Conservation (phyloP, 768 basidiomycete species). For the Auriscalpium orientale region DNA sequence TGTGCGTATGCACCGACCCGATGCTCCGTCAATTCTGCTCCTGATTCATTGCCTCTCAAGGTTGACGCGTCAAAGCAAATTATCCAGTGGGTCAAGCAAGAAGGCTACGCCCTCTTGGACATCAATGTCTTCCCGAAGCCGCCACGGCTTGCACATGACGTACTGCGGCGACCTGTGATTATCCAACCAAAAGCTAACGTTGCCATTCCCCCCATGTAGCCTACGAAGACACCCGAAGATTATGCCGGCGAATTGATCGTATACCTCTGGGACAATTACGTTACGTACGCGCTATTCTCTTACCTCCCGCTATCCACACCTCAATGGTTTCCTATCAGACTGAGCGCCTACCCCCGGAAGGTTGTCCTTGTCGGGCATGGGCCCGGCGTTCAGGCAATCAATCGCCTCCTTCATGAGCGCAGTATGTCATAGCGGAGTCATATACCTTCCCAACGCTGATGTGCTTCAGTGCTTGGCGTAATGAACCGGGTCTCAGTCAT, state of each 20-base stretch:
- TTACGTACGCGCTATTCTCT: slow-evolving; percentile 54
- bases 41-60: slow-evolving; percentile 34
- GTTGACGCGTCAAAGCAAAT: slow-evolving; percentile 79
- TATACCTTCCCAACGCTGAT: not conserved
- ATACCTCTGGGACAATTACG: slow-evolving; percentile 95
- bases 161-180: not conserved
- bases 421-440: slow-evolving; percentile 39
- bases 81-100: slow-evolving; percentile 63
- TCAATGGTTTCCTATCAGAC: slow-evolving; percentile 28
- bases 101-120: slow-evolving; percentile 73
- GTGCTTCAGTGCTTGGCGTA: slow-evolving; percentile 29
- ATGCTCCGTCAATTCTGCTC: not conserved
- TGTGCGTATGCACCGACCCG: slow-evolving; percentile 33
- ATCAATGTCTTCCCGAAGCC: slow-evolving; percentile 70
- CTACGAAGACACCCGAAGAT: slow-evolving; percentile 18
- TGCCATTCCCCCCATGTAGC: slow-evolving; percentile 6
- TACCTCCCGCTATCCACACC: not conserved
- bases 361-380: slow-evolving; percentile 87
- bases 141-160: slow-evolving; percentile 4
- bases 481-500: slow-evolving; percentile 29
- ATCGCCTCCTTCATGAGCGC: slow-evolving; percentile 65
- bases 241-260: slow-evolving; percentile 53
- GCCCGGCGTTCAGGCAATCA: slow-evolving; percentile 67
- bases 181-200: no score
- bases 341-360: slow-evolving; percentile 18